Conservation (phyloP, 768 basidiomycete genomes). For the Filobasidium floriforme region DNA sequence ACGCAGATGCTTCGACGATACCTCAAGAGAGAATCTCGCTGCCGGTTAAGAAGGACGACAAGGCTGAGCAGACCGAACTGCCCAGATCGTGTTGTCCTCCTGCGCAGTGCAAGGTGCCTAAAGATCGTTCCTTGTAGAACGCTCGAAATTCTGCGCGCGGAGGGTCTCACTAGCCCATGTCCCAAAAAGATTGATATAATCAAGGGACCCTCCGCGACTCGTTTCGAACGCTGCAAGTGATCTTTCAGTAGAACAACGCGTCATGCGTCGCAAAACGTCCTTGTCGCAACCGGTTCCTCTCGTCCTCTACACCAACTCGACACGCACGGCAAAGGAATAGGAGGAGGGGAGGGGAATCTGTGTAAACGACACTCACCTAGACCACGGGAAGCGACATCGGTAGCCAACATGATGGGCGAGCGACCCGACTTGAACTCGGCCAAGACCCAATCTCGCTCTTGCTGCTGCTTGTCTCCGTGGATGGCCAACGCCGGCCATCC, state of each 20-base stretch:
- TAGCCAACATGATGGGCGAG: conserved; percentile 95
- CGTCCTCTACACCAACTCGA: not conserved
- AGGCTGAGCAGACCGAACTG: too few species aligned
- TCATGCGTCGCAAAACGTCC: not conserved
- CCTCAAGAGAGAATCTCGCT: too few species aligned
- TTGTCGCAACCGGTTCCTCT: not conserved
- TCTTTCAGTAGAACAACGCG: conserved; percentile 1
- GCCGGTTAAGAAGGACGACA: too few species aligned
- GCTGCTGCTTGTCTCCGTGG: conserved; percentile 75
- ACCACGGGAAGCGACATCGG: conserved; percentile 98
- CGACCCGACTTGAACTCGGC: conserved; percentile 97
- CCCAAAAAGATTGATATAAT: too few species aligned
- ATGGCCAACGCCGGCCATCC: conserved; percentile 99
- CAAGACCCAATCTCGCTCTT: conserved; percentile 97
- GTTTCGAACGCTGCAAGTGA: conserved; percentile 5
- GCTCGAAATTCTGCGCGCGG: conserved; percentile 8
- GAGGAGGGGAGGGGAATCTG: conserved; percentile 10
- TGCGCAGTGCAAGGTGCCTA: too few species aligned
- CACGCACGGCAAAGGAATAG: not conserved
- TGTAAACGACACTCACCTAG: conserved; percentile 77
- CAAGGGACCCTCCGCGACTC: not conserved
- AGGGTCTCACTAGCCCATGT: not conserved
- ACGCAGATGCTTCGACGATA: too few species aligned
- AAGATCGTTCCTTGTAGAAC: not conserved
- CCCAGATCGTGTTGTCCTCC: too few species aligned